A percentile compares a stretch with the other conserved stretches of the same genome.
Evolutionary conservation across 73 alveolate genomes (phyloP).

Genomic region (Durusdinium trenchii): DNA sequence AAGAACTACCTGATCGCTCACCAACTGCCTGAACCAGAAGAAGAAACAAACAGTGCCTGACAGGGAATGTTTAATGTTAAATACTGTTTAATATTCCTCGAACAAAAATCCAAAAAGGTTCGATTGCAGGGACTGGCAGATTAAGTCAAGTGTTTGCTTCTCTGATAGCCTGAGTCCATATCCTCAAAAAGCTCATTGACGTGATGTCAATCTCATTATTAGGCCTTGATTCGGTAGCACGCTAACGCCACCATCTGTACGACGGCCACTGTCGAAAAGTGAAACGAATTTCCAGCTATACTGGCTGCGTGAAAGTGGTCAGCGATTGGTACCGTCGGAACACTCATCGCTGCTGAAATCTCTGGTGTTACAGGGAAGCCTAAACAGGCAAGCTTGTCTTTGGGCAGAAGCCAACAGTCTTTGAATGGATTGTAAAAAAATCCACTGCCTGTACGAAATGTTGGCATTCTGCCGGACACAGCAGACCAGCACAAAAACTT

Average conservation of each 20-base stretch:
- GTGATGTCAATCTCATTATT: too few species aligned
- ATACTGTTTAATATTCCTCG: too few species aligned
- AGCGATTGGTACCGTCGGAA: background rate
- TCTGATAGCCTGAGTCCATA: too few species aligned
- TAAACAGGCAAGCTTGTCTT: background rate
- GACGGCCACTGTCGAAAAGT: background rate
- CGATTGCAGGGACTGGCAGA: too few species aligned
- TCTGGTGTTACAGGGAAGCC: background rate
- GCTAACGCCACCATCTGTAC: constrained; percentile 19
- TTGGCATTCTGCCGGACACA: background rate
- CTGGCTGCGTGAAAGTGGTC: background rate
- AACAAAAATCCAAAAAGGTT: too few species aligned
- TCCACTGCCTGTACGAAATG: background rate
- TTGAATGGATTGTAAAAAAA: background rate
- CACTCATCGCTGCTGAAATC: background rate
- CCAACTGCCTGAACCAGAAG: too few species aligned
- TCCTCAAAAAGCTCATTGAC: too few species aligned
- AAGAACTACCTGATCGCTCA: too few species aligned
- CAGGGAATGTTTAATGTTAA: too few species aligned
- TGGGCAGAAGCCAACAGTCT: background rate
- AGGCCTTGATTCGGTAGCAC: background rate
- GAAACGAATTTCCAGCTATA: constrained; percentile 25
- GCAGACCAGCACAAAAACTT: constrained; percentile 16
- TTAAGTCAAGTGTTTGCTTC: too few species aligned
- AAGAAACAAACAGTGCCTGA: too few species aligned